Evolutionary conservation across 2,329 filamentous ascomycete species (phyloP).

Genomic region (Neofusicoccum ribis): DNA sequence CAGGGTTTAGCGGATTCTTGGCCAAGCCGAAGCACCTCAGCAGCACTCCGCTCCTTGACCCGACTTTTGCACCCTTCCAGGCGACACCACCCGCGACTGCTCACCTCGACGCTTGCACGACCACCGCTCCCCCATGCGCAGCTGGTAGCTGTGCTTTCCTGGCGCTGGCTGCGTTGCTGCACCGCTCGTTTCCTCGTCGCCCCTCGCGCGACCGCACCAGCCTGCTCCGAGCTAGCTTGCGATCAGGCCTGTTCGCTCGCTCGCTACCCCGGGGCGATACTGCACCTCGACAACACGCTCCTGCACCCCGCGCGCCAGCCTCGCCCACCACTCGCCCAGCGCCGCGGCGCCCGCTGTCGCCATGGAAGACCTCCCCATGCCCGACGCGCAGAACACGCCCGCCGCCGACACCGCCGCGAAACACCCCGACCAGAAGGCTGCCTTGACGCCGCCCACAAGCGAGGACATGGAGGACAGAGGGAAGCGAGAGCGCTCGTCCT

Average conservation of each 20-base stretch:
- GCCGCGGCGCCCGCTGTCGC: background rate
- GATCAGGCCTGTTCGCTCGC: background rate
- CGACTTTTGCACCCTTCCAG: constrained; percentile 15
- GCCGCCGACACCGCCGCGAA: constrained; percentile 8
- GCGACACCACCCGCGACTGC: constrained; percentile 10
- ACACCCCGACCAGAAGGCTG: constrained; percentile 42
- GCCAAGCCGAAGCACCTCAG: constrained; percentile 19
- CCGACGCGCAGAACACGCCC: constrained; percentile 15
- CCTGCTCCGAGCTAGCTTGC: background rate
- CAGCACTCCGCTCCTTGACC: constrained; percentile 20
- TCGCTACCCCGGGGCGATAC: constrained; percentile 6
- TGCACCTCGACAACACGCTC: constrained; percentile 8
- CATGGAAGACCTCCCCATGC: constrained; percentile 14
- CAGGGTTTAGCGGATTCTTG: constrained; percentile 18
- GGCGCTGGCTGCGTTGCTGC: constrained; percentile 15
- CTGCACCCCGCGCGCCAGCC: background rate
- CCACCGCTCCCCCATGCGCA: constrained; percentile 2
- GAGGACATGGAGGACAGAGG: constrained; percentile 50
- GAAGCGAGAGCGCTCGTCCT: constrained; percentile 47
- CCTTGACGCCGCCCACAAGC: constrained; percentile 53
- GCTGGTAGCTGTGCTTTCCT: constrained; percentile 16
- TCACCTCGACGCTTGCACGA: background rate
- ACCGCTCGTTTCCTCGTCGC: background rate
- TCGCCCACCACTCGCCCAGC: background rate
- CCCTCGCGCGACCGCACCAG: constrained; percentile 1